These are phyloP conservation scores for Pugionium dolabratum DNA, from an alignment of 345 rosid genomes.

Conservation along the genomic window DNA sequence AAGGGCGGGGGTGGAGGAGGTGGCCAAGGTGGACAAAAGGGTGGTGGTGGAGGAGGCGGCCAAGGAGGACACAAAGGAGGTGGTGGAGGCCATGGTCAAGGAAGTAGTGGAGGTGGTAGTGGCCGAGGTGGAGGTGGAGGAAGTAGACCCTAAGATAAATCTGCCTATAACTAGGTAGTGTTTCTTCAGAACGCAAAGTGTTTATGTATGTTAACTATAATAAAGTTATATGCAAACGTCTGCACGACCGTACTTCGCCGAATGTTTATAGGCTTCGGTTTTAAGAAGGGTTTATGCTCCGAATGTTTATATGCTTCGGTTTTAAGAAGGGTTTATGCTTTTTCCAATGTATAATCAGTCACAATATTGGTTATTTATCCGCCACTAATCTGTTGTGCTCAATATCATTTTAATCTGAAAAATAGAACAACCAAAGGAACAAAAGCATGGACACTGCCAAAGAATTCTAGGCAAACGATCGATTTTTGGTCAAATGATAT, in stretches of 20 bases:
- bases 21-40: neutral
- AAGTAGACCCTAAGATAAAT: neutral
- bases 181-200: neutral
- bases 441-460: too few species aligned
- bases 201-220: constrained; percentile 11
- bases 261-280: neutral
- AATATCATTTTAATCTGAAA: too few species aligned
- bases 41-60: neutral
- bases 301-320: too few species aligned
- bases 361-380: too few species aligned
- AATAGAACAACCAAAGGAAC: too few species aligned
- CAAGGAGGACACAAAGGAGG: neutral
- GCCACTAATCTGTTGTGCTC: too few species aligned
- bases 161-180: constrained; percentile 5
- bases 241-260: neutral
- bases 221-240: constrained; percentile 18
- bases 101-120: neutral
- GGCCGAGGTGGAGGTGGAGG: constrained; percentile 10
- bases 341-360: too few species aligned
- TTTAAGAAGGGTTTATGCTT: too few species aligned
- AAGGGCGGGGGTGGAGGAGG: neutral
- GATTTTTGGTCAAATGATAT: too few species aligned
- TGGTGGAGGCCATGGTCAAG: neutral
- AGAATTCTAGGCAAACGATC: too few species aligned
- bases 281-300: too few species aligned